Percentiles rank a stretch among this genome's conserved stretches.
Evolutionary conservation across 257 asterid genomes (phyloP).

Genomic region (Solanum neorickii): DNA sequence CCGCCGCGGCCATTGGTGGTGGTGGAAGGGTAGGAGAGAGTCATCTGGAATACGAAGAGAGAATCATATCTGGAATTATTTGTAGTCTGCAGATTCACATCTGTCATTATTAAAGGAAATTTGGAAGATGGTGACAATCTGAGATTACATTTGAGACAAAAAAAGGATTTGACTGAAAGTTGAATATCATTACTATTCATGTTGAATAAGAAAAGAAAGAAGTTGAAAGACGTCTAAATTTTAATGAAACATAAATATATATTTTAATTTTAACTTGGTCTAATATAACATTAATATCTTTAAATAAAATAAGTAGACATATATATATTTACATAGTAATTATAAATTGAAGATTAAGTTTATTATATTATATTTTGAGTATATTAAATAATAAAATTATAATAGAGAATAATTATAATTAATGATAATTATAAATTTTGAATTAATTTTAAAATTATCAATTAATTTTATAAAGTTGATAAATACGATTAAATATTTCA

Average conservation of each 20-base stretch:
- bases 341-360: too few relatives aligned
- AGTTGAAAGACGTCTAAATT: neutral
- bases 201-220: neutral
- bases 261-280: too few relatives aligned
- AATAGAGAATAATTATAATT: too few relatives aligned
- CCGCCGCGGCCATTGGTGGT: neutral
- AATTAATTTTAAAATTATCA: neutral
- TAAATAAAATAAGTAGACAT: too few relatives aligned
- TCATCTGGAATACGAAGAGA: neutral
- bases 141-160: neutral
- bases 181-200: neutral
- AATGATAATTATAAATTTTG: accelerated
- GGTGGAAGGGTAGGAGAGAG: neutral
- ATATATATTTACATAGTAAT: too few relatives aligned
- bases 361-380: too few relatives aligned
- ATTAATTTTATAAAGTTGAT: too few relatives aligned
- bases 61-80: neutral
- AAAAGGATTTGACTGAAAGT: slow-evolving; percentile 3
- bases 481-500: accelerated
- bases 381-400: too few relatives aligned
- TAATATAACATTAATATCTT: too few relatives aligned
- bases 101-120: neutral
- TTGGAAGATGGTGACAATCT: neutral
- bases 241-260: too few relatives aligned
- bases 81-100: neutral